These are phyloP conservation scores for Camelina laxa DNA, from an alignment of 345 rosid species.

Conservation along the genomic window DNA sequence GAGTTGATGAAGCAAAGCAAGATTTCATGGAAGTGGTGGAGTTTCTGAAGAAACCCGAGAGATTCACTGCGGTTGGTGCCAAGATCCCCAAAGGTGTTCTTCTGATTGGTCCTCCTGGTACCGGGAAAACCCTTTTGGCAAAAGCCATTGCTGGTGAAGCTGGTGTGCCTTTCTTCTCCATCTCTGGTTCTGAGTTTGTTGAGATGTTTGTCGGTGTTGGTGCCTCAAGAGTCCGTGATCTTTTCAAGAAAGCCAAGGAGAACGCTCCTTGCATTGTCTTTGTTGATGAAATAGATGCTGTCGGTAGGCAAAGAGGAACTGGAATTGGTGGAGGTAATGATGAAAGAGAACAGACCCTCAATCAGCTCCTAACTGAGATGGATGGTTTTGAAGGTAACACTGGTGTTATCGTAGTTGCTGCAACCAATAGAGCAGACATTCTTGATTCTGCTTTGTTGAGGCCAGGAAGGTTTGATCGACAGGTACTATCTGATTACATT, in stretches of 20 bases:
- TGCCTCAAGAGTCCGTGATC: conserved; percentile 95
- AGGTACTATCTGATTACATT: conserved; percentile 51
- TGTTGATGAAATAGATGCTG: conserved; percentile 98
- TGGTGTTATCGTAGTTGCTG: conserved; percentile 89
- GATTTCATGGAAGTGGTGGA: conserved; percentile 99
- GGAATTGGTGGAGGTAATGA: conserved; percentile 99
- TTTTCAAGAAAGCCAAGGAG: conserved; percentile 94
- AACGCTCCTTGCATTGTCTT: conserved; percentile 98
- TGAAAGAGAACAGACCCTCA: conserved; percentile 97
- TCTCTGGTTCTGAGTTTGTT: conserved; percentile 97
- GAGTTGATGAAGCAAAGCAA: conserved; percentile 99
- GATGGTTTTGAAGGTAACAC: conserved; percentile 98
- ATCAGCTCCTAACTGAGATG: conserved; percentile 97
- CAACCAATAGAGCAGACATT: conserved; percentile 94
- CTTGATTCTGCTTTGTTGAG: conserved; percentile 91
- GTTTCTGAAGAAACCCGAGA: conserved; percentile 97
- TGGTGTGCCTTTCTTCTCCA: conserved; percentile 95
- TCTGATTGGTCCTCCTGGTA: conserved; percentile 97
- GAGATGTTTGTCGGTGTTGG: conserved; percentile 99
- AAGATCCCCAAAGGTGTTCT: conserved; percentile 98
- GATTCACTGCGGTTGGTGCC: conserved; percentile 97
- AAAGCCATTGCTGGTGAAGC: conserved; percentile 99
- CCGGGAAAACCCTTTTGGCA: conserved; percentile 98
- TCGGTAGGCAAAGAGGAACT: conserved; percentile 93
- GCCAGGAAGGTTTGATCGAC: conserved; percentile 97